These are phyloP conservation scores for Phytophthora brassicae DNA, from an alignment of 352 stramenopile species.

Conservation along the genomic window DNA sequence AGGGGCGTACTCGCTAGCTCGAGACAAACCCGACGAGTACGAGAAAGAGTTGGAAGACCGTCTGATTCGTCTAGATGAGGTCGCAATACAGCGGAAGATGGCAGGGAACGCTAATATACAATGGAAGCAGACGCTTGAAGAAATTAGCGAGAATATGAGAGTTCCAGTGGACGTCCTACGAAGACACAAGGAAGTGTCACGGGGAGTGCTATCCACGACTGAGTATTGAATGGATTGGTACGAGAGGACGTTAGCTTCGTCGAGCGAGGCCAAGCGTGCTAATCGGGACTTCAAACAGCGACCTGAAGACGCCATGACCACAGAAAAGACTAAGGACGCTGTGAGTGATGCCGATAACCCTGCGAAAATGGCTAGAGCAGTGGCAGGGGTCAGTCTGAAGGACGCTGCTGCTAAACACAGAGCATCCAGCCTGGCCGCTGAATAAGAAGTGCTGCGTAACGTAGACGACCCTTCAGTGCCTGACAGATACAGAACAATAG, in stretches of 20 bases:
- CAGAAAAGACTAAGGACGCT: too few relatives aligned
- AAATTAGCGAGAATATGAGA: not conserved
- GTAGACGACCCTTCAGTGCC: too few relatives aligned
- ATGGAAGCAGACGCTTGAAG: not conserved
- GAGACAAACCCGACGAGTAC: not conserved
- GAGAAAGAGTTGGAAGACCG: not conserved
- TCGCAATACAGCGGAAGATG: not conserved
- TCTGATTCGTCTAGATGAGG: not conserved
- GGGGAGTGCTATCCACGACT: not conserved
- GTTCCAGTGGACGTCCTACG: not conserved
- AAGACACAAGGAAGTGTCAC: not conserved
- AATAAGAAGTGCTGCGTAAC: too few relatives aligned
- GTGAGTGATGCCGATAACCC: too few relatives aligned
- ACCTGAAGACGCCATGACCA: too few relatives aligned
- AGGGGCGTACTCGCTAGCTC: not conserved
- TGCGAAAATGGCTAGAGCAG: too few relatives aligned
- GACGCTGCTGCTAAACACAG: too few relatives aligned
- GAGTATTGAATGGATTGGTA: conserved; percentile 4
- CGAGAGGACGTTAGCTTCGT: not conserved
- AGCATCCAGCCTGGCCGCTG: too few relatives aligned
- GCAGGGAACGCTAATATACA: not conserved
- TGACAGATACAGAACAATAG: too few relatives aligned
- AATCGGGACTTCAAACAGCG: conserved; percentile 9
- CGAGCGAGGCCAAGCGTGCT: not conserved
- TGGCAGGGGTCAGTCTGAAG: too few relatives aligned